phyloP scores from a whole-genome alignment of 352 stramenopile species.

The Phytophthora pisi region DNA sequence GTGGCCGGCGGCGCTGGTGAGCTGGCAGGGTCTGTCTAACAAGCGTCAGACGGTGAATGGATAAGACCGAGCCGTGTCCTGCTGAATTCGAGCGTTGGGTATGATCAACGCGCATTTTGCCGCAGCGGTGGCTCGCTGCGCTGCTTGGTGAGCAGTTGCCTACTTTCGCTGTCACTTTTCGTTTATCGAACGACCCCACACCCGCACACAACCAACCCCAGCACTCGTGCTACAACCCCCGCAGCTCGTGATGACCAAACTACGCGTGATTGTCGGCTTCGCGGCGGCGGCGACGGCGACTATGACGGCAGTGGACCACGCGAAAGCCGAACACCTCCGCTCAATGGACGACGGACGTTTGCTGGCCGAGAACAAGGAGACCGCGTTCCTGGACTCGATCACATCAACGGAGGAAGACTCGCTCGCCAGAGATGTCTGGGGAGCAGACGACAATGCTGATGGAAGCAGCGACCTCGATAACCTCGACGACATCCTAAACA shows the following conservation, averaged over 20 bases:
- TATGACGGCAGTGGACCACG: constrained; percentile 13
- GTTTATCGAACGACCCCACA: constrained; percentile 11
- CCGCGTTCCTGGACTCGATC: constrained; percentile 11
- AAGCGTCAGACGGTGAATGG: constrained; percentile 7
- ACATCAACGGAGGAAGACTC: constrained; percentile 3
- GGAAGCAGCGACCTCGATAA: neutral
- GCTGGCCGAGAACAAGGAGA: constrained; percentile 1
- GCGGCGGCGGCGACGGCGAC: constrained; percentile 12
- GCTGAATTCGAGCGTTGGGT: constrained; percentile 4
- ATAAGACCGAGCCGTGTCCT: constrained; percentile 14
- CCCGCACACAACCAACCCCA: neutral
- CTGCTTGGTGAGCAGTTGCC: neutral
- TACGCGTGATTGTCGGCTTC: constrained; percentile 17
- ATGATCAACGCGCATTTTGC: constrained; percentile 5
- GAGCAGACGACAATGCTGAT: neutral
- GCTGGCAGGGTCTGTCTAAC: neutral
- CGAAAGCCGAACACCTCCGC: constrained; percentile 13
- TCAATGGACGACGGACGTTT: constrained; percentile 2
- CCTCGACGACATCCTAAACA: constrained; percentile 6
- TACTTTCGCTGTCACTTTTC: constrained; percentile 2
- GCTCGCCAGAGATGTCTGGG: constrained; percentile 1
- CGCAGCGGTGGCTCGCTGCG: neutral
- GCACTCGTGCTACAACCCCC: neutral
- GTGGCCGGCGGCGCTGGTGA: neutral
- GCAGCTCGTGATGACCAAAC: constrained; percentile 19